Conservation (phyloP, 2,329 filamentous ascomycete species). For the Talaromyces sp. region DNA sequence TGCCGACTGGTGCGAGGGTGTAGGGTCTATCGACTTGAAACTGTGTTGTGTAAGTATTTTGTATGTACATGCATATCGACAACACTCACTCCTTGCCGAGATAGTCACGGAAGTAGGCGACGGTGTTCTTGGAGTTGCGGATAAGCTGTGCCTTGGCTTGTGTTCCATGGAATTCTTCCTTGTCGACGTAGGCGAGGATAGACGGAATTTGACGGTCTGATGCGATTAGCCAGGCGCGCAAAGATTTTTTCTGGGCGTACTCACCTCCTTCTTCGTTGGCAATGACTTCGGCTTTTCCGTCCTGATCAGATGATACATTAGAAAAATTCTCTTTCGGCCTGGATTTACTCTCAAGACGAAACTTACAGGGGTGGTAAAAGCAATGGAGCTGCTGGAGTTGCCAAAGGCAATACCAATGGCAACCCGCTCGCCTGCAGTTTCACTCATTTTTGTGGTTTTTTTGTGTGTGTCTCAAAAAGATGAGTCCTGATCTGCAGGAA, state of each 20-base stretch:
- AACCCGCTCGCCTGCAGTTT: constrained; percentile 50
- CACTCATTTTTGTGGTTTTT: constrained; percentile 36
- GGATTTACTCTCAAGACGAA: background rate
- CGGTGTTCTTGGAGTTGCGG: constrained; percentile 86
- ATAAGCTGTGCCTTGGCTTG: constrained; percentile 93
- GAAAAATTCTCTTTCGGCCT: background rate
- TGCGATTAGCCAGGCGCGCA: background rate
- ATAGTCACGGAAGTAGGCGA: constrained; percentile 94
- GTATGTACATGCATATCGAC: background rate
- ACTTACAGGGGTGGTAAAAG: constrained; percentile 65
- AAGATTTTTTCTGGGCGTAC: constrained; percentile 24
- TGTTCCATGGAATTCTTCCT: constrained; percentile 92
- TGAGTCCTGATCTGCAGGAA: background rate
- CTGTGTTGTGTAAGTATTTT: constrained; percentile 28
- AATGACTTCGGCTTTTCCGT: constrained; percentile 95
- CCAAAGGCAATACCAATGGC: constrained; percentile 97
- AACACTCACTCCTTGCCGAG: constrained; percentile 75
- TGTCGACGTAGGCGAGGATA: constrained; percentile 87
- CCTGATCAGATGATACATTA: constrained; percentile 38
- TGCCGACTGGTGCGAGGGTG: constrained; percentile 86
- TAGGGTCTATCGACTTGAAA: constrained; percentile 95
- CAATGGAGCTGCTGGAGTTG: constrained; percentile 97
- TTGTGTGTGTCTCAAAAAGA: background rate
- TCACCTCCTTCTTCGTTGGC: constrained; percentile 96
- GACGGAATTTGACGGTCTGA: constrained; percentile 94